Conservation (phyloP, 2,329 filamentous ascomycete genomes). For the Eutypa lata region DNA sequence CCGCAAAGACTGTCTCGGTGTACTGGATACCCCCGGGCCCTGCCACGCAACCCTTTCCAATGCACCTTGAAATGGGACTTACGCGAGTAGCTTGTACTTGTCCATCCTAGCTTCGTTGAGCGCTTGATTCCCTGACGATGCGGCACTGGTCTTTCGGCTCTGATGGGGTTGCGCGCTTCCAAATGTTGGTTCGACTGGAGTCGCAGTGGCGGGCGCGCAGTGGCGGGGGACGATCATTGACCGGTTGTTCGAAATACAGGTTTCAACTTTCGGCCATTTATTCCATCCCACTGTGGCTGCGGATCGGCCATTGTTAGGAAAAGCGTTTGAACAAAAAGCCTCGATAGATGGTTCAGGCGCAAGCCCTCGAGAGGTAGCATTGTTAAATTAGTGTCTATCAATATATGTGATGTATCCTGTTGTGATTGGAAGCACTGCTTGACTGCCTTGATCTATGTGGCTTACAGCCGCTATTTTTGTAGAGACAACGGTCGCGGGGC, state of each 20-base stretch:
- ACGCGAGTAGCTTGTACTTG: background rate
- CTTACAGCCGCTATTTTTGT: no score
- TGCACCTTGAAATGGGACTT: background rate
- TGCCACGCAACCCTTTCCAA: background rate
- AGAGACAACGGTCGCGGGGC: no score
- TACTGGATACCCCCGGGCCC: background rate
- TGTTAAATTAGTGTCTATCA: no score
- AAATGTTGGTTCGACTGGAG: no score
- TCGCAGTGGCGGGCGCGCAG: background rate
- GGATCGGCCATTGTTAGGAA: no score
- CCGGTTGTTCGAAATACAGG: background rate
- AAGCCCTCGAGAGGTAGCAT: no score
- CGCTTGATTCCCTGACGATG: background rate
- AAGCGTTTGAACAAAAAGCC: no score
- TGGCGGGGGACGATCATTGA: background rate
- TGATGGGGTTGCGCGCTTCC: background rate
- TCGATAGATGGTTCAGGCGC: no score
- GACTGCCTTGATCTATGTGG: no score
- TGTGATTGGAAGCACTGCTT: no score
- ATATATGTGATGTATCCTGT: no score
- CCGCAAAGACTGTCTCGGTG: background rate
- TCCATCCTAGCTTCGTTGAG: background rate
- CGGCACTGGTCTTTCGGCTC: background rate
- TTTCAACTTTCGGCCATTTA: background rate
- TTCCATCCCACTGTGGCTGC: no score